A percentile compares a stretch with the other conserved stretches of the same genome.
phyloP scores from a whole-genome alignment of 345 rosid genomes.

The Leavenworthia alabamica region DNA sequence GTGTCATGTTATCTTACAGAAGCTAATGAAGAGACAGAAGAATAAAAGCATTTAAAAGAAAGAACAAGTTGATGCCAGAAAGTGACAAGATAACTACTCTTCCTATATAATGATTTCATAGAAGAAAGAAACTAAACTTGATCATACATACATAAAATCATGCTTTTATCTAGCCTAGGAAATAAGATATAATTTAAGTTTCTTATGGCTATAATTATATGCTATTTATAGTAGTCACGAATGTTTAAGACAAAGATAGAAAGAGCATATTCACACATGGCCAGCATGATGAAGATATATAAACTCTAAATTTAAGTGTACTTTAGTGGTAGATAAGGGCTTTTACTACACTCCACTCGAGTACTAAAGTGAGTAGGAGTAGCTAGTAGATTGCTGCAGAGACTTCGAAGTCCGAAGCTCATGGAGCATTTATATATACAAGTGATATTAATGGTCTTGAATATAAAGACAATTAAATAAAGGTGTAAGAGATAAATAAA shows the following conservation, averaged over 20 bases:
- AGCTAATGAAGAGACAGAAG: slow-evolving; percentile 24
- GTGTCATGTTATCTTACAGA: slow-evolving; percentile 30
- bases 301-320: background rate
- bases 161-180: background rate
- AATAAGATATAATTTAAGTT: background rate
- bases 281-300: slow-evolving; percentile 1
- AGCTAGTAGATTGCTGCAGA: background rate
- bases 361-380: slow-evolving; percentile 7
- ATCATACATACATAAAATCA: background rate
- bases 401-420: slow-evolving; percentile 14
- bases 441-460: background rate
- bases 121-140: slow-evolving; percentile 9
- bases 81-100: slow-evolving; percentile 20
- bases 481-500: background rate
- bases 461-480: background rate
- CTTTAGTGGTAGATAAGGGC: background rate
- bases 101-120: background rate
- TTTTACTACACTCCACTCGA: slow-evolving; percentile 13
- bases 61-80: slow-evolving; percentile 26
- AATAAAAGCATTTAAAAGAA: slow-evolving; percentile 22
- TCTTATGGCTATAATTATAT: background rate
- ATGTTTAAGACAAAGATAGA: slow-evolving; percentile 7
- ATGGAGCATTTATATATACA: slow-evolving; percentile 17
- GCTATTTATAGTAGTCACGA: background rate
- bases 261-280: background rate